Percentiles rank a stretch among this genome's conserved stretches.
Evolutionary conservation across 495 filamentous ascomycete genomes (phyloP).

Genomic region (Xanthoparmelia taractica): DNA sequence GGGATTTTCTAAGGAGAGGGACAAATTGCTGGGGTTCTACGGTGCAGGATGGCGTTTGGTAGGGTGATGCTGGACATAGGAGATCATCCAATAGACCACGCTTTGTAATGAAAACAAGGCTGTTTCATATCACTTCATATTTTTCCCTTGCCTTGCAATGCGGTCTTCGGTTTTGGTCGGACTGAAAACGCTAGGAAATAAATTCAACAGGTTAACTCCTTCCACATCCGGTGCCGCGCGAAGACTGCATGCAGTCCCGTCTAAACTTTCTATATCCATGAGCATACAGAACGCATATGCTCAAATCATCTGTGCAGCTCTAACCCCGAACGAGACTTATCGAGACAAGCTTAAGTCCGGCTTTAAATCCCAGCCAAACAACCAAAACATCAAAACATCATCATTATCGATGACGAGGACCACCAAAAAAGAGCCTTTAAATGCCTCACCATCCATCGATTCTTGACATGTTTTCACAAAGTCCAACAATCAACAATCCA

Average conservation of each 20-base stretch:
- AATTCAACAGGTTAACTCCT: too few relatives aligned
- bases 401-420: not conserved
- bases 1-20: conserved; percentile 62
- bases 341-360: too few relatives aligned
- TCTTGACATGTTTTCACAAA: not conserved
- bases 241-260: not conserved
- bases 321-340: too few relatives aligned
- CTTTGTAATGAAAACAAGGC: conserved; percentile 5
- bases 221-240: too few relatives aligned
- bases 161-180: not conserved
- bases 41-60: conserved; percentile 8
- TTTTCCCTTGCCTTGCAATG: not conserved
- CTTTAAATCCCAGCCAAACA: too few relatives aligned
- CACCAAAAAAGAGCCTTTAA: not conserved
- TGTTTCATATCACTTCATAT: not conserved
- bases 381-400: not conserved
- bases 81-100: conserved; percentile 12
- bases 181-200: not conserved
- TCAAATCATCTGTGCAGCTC: too few relatives aligned
- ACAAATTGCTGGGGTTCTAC: not conserved
- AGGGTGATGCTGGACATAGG: conserved; percentile 11
- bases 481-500: not conserved
- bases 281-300: too few relatives aligned
- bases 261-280: too few relatives aligned
- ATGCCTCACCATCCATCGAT: not conserved